Evolutionary conservation across 2,329 filamentous ascomycete genomes (phyloP), one percentile per base, ranked within the genome.

Genomic region (Nigrograna mackinnonii): DNA sequence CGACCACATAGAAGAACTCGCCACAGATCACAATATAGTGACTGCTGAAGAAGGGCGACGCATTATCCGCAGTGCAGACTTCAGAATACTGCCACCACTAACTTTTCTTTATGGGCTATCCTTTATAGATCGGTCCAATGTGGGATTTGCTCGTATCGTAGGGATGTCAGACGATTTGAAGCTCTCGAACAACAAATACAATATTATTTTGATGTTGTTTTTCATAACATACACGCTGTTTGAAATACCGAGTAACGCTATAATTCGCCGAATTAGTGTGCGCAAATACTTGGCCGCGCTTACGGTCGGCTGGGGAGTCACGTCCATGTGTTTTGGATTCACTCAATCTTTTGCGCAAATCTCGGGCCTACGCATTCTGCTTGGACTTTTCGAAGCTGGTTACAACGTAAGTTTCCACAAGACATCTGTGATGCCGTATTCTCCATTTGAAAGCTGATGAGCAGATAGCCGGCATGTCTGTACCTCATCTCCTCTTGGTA

Each of bases 181-280:
- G 3, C 53, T 70, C 14, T 49, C 51, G 6, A 60, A 65, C 12
- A 62, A 57, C 18, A 52, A 58, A 31, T 70, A 73, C 40, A 77
- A 81, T n/a, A 79, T 89, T 55, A 77, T 86, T 43, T 85, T 85
- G 7, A 58, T 73, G 3, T 66, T 73, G 39, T 74, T 74, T 58
- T 74, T 74, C 49, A 67, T 62, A 32, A 69, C 70, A 16, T 73
- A 73, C 44, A 62, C 71, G 19, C 43, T 71, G 26, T 73, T 72
- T 49, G 70, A 74, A 33, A 64, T 66, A 1, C 68, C 70, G 0
- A 63, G 68, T 18, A 72, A 68, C 2, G 52, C 70, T 26, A 58
- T 74, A 22, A 60, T 67, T n/a, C 67, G 69, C 6, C 69, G 69
- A 34, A 43, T 74, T 21, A 70, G 71, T 6, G 70, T 71, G 12